Evolutionary conservation across 495 filamentous ascomycete species (phyloP).

Genomic region (Xylaria flabelliformis): DNA sequence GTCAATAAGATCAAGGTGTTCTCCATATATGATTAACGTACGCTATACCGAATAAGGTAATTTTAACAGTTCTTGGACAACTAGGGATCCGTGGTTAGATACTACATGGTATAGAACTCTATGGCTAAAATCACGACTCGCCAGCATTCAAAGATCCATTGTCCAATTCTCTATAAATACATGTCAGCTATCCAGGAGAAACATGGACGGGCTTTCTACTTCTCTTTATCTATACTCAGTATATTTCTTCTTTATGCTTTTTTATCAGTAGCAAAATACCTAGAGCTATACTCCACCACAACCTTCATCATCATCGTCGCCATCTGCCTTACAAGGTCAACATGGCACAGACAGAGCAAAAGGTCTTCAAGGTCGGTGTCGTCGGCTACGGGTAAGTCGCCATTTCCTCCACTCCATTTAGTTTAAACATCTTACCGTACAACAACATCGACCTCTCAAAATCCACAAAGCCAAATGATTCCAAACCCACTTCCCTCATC

Average conservation of each 20-base stretch:
- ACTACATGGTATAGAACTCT: no score
- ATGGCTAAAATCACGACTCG: background rate
- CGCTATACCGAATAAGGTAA: no score
- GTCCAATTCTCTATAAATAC: background rate
- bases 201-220: background rate
- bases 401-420: background rate
- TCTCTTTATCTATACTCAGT: background rate
- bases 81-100: no score
- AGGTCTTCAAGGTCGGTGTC: slow-evolving; percentile 58
- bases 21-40: no score
- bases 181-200: background rate
- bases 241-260: background rate
- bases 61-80: no score
- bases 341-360: slow-evolving; percentile 32
- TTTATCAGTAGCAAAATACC: background rate
- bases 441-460: background rate
- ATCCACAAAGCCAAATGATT: background rate
- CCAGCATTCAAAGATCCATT: background rate
- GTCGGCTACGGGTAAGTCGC: slow-evolving; percentile 60
- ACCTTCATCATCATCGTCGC: background rate
- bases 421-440: background rate
- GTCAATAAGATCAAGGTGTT: no score
- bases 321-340: background rate
- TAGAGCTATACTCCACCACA: background rate
- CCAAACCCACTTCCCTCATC: background rate